phyloP scores from a whole-genome alignment of 805 yeast genomes.

The Peterozyma toletana region DNA sequence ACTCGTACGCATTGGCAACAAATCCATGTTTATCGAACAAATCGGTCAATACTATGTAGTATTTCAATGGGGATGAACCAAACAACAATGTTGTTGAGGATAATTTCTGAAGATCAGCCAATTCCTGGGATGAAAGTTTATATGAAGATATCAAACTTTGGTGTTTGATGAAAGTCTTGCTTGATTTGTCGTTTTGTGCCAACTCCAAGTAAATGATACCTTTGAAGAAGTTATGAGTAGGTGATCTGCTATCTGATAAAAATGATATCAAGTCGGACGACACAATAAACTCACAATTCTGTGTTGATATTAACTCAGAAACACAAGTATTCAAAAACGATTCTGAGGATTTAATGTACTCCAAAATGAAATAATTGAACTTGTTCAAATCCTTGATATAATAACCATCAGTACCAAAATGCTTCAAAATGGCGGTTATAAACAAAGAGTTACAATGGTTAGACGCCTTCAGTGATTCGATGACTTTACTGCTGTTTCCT shows the following conservation, averaged over 20 bases:
- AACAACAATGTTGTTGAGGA: constrained; percentile 14
- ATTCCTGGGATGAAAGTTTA: constrained; percentile 11
- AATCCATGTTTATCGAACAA: constrained; percentile 24
- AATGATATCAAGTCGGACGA: constrained; percentile 10
- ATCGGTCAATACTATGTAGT: constrained; percentile 28
- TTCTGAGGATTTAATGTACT: constrained; percentile 6
- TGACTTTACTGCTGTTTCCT: too few relatives aligned
- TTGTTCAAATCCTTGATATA: constrained; percentile 14
- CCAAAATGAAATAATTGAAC: constrained; percentile 10
- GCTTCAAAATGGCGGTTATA: constrained; percentile 2
- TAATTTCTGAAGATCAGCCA: neutral
- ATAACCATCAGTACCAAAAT: constrained; percentile 16
- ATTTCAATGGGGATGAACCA: constrained; percentile 24
- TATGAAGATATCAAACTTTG: constrained; percentile 20
- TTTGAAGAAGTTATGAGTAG: constrained; percentile 16
- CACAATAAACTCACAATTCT: neutral
- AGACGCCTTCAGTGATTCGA: neutral
- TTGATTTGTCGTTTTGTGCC: constrained; percentile 20
- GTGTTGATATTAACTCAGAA: constrained; percentile 14
- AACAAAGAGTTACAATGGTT: neutral
- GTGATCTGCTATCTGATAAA: constrained; percentile 15
- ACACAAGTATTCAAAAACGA: constrained; percentile 15
- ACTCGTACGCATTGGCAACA: constrained; percentile 4
- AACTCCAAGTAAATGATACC: constrained; percentile 18
- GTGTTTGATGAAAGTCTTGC: constrained; percentile 19